Evolutionary conservation across 208 protist genomes (phyloP), one percentile per base, ranked within the genome.

Genomic region (Leishmania martiniquensis): DNA sequence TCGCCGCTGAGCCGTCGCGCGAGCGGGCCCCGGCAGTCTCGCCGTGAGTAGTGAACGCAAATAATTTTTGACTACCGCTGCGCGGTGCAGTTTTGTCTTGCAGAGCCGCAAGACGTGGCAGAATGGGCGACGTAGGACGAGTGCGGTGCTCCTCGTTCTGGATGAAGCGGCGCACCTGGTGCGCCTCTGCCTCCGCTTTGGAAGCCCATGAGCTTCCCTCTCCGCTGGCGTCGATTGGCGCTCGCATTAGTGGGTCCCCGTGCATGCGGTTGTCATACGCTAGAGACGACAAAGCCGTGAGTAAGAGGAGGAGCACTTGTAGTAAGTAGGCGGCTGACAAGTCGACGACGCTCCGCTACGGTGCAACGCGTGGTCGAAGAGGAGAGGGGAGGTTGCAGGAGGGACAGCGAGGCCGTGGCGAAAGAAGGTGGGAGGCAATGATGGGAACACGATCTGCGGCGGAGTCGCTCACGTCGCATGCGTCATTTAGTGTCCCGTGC

Each of bases 131-230:
- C 13, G 63, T 49, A 20, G 37, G 22, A 25, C 47, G 42, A 37
- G 13, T 12, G 47, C 20, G 34, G 0, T 45, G 3, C 0, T 75
- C 73, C 22, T 4, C 72, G 15, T 29, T 22, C 15, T 59, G 73
- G 20, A 75, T 59, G n/a, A 83, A 75, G 45, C 73, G 79, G 5
- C 79, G 72, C 37, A 67, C 54, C 66, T 78, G 72, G 57, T 83
- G 79, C 4, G 57, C 74, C 32, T 39, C 71, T 13, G 79, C 67
- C 72, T 78, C 73, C 25, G 45, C 79, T 44, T 71, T 78, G 22
- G 73, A 62, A 6, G 72, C 79, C 73, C 73, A 78, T 22, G 66
- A 63, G n/a, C 34, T 45, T 0, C 25, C 59, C 32, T 72, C 73
- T 34, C 22, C 51, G 51, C 60, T 47, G 0, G 47, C 34, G n/a